phyloP scores from a whole-genome alignment of 306 rosid species.

The Begonia loranthoides region DNA sequence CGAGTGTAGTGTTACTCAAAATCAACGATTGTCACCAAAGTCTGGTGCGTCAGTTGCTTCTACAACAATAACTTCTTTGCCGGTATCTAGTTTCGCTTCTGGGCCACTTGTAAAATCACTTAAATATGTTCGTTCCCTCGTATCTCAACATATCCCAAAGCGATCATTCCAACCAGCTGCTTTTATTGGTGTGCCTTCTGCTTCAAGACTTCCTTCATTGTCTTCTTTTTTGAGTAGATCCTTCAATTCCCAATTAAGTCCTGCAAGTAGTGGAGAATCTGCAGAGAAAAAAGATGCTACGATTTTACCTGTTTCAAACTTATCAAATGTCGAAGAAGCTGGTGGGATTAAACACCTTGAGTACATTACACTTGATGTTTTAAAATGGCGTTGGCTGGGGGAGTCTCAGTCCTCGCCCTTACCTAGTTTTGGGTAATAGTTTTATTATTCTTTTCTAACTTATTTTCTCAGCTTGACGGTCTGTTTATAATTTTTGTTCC shows the following conservation, averaged over 20 bases:
- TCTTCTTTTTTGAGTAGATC: conserved; percentile 87
- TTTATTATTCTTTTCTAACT: conserved; percentile 2
- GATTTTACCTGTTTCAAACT: conserved; percentile 43
- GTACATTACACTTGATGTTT: conserved; percentile 65
- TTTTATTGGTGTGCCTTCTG: conserved; percentile 68
- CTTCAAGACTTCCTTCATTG: conserved; percentile 76
- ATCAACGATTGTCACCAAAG: conserved; percentile 41
- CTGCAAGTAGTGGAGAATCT: conserved; percentile 46
- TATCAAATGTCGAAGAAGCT: conserved; percentile 47
- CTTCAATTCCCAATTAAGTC: conserved; percentile 68
- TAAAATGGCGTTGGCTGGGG: conserved; percentile 97
- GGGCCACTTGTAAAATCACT: conserved; percentile 79
- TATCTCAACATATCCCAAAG: conserved; percentile 77
- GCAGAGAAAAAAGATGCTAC: conserved; percentile 51
- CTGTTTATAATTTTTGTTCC: neutral
- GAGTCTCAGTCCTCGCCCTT: conserved; percentile 40
- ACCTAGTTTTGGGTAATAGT: conserved; percentile 47
- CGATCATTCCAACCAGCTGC: conserved; percentile 80
- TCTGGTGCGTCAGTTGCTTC: conserved; percentile 44
- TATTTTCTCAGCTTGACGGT: too few species aligned
- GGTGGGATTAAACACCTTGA: conserved; percentile 57
- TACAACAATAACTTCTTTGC: conserved; percentile 44
- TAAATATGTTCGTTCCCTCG: conserved; percentile 85
- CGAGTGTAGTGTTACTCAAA: conserved; percentile 58
- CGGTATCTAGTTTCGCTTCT: conserved; percentile 73